Evolutionary conservation across 441 rosid genomes (phyloP).

Genomic region (Breynia disticha): DNA sequence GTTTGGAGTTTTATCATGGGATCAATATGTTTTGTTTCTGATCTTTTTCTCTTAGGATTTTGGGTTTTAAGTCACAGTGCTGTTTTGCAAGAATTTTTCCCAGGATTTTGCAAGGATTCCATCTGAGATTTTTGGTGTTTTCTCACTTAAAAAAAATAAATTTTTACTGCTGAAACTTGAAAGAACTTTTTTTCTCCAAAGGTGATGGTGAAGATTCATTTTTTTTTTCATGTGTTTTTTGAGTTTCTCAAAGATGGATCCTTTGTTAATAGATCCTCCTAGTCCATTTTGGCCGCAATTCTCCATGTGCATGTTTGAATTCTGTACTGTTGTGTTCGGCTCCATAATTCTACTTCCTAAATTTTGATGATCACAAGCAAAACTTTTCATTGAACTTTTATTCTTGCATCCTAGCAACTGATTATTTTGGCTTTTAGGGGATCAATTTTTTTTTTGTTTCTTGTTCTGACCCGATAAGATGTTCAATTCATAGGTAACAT

Average conservation of each 20-base stretch:
- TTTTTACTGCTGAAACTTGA: too few relatives aligned
- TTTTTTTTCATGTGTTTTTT: background rate
- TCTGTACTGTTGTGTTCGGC: conserved; percentile 5
- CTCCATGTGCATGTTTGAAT: background rate
- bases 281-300: conserved; percentile 13
- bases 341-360: conserved; percentile 1
- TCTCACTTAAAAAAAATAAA: background rate
- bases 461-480: too few relatives aligned
- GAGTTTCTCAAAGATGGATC: conserved; percentile 17
- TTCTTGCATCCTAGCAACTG: too few relatives aligned
- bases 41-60: conserved; percentile 9
- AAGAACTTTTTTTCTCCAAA: too few relatives aligned
- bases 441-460: background rate
- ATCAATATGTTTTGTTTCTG: conserved; percentile 2
- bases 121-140: background rate
- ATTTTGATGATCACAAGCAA: conserved; percentile 9
- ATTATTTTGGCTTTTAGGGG: background rate
- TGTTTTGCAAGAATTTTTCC: conserved; percentile 5
- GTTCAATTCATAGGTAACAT: conserved; percentile 45
- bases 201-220: background rate
- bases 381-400: conserved; percentile 4
- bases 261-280: conserved; percentile 22
- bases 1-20: background rate
- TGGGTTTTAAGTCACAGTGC: background rate
- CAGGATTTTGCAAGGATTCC: background rate